phyloP scores from a whole-genome alignment of 2,329 filamentous ascomycete species.

The Emydomyces testavorans region DNA sequence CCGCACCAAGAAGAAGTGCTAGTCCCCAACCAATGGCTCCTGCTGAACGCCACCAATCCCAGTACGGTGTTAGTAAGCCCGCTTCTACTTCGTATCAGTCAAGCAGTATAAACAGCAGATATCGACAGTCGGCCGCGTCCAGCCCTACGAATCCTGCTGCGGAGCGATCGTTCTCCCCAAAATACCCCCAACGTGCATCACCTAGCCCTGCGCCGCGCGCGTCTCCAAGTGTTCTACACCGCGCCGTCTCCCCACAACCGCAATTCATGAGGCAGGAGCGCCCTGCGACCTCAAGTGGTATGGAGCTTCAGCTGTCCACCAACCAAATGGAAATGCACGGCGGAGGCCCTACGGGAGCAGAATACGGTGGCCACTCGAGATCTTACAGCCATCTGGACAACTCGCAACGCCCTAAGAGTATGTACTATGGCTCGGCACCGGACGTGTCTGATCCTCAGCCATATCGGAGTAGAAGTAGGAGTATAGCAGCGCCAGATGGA shows the following conservation, averaged over 20 bases:
- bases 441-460: conserved; percentile 40
- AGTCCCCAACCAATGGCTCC: conserved; percentile 26
- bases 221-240: conserved; percentile 30
- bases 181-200: conserved; percentile 24
- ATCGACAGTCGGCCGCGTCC: conserved; percentile 22
- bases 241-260: conserved; percentile 43
- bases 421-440: conserved; percentile 36
- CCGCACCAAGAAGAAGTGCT: conserved; percentile 28
- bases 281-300: conserved; percentile 42
- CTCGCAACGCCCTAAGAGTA: conserved; percentile 43
- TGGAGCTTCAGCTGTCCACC: conserved; percentile 57
- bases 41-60: conserved; percentile 25
- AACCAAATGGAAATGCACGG: conserved; percentile 47
- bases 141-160: conserved; percentile 24
- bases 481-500: conserved; percentile 62
- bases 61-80: conserved; percentile 34
- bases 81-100: conserved; percentile 37
- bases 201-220: conserved; percentile 33
- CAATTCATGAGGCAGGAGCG: conserved; percentile 41
- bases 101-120: conserved; percentile 32
- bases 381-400: conserved; percentile 35
- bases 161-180: conserved; percentile 35
- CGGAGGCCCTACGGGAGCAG: conserved; percentile 24
- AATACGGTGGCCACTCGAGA: conserved; percentile 23
- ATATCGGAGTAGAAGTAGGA: conserved; percentile 59